Evolutionary conservation across 441 rosid species (phyloP), one percentile per base, ranked within the genome.

Genomic region (Adansonia grandidieri): DNA sequence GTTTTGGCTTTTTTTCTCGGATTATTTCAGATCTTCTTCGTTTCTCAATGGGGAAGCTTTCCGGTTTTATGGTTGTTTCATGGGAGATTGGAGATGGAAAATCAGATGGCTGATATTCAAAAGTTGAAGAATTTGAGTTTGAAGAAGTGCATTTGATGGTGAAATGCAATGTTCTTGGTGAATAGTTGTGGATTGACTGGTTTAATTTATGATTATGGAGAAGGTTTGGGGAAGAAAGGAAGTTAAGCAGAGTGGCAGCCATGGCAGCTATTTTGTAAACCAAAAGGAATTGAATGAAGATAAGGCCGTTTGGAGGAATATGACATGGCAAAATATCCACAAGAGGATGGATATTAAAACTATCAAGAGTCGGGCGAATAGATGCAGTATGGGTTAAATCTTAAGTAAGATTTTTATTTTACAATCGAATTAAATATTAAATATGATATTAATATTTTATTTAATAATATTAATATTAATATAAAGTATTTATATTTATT

Each of bases 11-110:
- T 47, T 85, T 87, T 51, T 89, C 89, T 0, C 94, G 88, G 57
- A 88, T 32, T 69, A 93, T 95, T 71, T 85, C 90, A 0, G 98
- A 91, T 78, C 78, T 85, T 76, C 96, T 86, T n/a, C 97, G 86
- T 86, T 86, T 91, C 76, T 91, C 92, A 1, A 91, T 90, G 4
- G 97, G 99, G 86, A 90, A 90, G 0, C 79, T 84, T 13, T 90
- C 93, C 3, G 89, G 22, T 79, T 85, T 87, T 71, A 60, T 87
- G 28, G 87, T 80, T 48, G 91, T 80, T 20, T 73, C 80, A 32
- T 81, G 10, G 84, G 92, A 92, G 56, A 87, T 70, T 9, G 90
- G 93, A 57, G 78, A 50, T 9, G 83, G 58, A 37, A 84, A 69
- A 11, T 81, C 84, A 11, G 81, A 14, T 4, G 64, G 81, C 15